Base-by-base conservation (phyloP, 176 grass and related monocot genomes). In the Aegilops tauschii region DNA sequence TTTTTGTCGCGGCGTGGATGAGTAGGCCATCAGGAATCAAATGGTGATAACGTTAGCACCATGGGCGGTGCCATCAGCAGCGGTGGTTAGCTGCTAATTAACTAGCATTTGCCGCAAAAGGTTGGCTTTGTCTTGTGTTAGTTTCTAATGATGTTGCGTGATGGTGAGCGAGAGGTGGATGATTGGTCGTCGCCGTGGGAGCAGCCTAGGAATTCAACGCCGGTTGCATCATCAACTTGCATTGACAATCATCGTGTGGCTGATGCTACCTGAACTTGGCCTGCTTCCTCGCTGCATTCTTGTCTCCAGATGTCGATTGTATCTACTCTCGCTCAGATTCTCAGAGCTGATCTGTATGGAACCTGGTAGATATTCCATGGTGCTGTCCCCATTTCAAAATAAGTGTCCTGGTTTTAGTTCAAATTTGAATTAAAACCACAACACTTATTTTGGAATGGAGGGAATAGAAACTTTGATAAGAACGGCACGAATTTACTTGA, bases 1-100 rank as follows among this genome's bases (percentile, higher is more conserved):
- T 69, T 61, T 79, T 91, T 80, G 89, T 91, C 80, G 75, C 9
- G 56, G 25, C 61, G 6, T 74, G 44, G 67, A 76, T 75, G 25
- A 8, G 61, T 62, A 83, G 25, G 40, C 56, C 68, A 27, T 45
- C 20, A 5, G 44, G 85, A 87, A 87, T 84, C 14, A 80, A 75
- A 87, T 75, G 45, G 3, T 64, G 58, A 35, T 73, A 44, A 79
- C 87, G 80, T 86, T 84, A 76, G 49, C 61, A 37, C 67, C 61
- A 47, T 65, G 45, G 56, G 30, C 29, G 45, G 61, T 84, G 89
- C 14, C 75, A 84, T 80, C 80, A 80, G 80, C 75, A 66, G 56
- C 20, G 56, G 14, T 66, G 28, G 29, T 31, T 65, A 66, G 54
- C 71, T 75, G 80, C 44, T 68, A 7, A 80, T 90, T 74, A 76